Evolutionary conservation across 2,329 filamentous ascomycete genomes (phyloP), one percentile per base, ranked within the genome.

Genomic region (Pseudogymnoascus sp.): DNA sequence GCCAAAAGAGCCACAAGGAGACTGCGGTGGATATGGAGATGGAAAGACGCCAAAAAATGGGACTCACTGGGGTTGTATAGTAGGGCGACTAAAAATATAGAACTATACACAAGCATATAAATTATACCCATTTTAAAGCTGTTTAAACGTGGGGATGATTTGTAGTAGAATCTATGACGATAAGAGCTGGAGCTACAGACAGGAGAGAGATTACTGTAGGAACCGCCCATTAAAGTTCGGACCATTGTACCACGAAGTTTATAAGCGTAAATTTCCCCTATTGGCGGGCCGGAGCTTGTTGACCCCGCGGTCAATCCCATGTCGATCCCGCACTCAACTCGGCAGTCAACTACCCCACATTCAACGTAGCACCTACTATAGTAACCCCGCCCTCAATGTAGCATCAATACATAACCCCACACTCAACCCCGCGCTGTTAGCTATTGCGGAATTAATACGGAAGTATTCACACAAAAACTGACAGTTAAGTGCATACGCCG

Each of bases 231-330:
- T 17, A 54, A 54, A 13, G 26, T 54, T 54, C 44, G 44, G 44
- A 17, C 8, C n/a, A 54, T 54, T 54, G 44, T 54, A n/a, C 44
- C n/a, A 54, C 44, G 44, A 54, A 54, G 29, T 26, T 33, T 54
- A 29, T 33, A 50, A 33, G 44, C 26, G 21, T 21, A 44, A 44
- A n/a, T 44, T 44, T 13, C n/a, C 40, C 40, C 40, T 44, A 44
- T 44, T 44, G 40, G 40, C 40, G 21, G 40, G 10, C 10, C 9
- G 10, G 17, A 44, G 24, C 21, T 13, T 11, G 5, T 44, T 44
- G 11, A 44, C 40, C 40, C 40, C 40, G 21, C 21, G 21, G 17
- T 24, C 17, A 24, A 41, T 13, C 21, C 10, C 21, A 5, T 7
- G 40, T 44, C 40, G 40, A 44, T 44, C 40, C 21, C 10, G 11